phyloP scores from a whole-genome alignment of 1,284 basidiomycete genomes.

The Cronartium quercuum region DNA sequence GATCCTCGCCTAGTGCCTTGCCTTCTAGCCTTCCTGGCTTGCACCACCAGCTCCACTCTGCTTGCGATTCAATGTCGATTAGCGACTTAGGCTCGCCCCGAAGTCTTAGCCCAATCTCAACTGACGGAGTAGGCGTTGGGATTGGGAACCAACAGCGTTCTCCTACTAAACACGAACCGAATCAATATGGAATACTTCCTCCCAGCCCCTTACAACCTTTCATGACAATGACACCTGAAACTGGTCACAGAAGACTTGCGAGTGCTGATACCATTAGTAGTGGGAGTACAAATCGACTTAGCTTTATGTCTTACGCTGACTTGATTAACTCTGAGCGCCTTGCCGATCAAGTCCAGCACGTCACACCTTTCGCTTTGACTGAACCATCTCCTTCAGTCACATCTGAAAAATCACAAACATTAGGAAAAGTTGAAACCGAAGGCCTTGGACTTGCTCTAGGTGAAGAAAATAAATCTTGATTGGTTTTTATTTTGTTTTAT shows the following conservation, averaged over 20 bases:
- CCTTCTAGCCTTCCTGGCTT: not conserved
- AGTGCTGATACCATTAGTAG: not conserved
- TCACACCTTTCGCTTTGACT: not conserved
- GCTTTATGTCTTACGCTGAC: constrained; percentile 29
- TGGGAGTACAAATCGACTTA: constrained; percentile 4
- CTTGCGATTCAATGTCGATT: not conserved
- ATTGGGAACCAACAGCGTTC: no score
- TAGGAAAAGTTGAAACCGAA: no score
- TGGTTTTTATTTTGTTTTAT: not conserved
- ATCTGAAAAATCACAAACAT: no score
- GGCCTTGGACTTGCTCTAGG: no score
- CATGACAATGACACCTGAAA: no score
- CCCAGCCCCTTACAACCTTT: not conserved
- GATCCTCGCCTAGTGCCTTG: not conserved
- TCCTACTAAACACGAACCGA: not conserved
- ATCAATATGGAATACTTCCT: not conserved
- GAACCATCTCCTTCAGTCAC: no score
- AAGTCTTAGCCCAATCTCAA: not conserved
- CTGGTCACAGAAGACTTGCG: not conserved
- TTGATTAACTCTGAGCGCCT: constrained; percentile 14
- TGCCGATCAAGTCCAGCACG: not conserved
- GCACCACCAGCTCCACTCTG: not conserved
- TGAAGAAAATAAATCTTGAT: no score
- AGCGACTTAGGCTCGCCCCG: not conserved
- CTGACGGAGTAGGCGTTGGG: no score